Base-by-base conservation (phyloP, 2,329 filamentous ascomycete genomes). In the Xylariaceae sp. region DNA sequence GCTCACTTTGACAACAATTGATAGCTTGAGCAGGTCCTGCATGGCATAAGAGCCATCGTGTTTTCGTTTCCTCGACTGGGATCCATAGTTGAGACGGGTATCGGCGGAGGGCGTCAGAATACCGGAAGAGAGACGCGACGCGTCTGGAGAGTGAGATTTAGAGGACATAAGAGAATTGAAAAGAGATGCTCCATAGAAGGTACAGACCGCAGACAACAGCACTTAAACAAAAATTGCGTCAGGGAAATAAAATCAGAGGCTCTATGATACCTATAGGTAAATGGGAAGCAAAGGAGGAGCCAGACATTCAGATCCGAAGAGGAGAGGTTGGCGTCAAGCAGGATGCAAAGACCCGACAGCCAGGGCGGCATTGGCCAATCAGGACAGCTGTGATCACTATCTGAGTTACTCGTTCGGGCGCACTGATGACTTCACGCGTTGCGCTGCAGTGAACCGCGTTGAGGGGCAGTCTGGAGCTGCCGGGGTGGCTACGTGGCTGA, bases 1-100 rank as follows among this genome's bases (percentile, higher is more conserved):
- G 52, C 63, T 17, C 50, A 77, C 76, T 67, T 73, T 76, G 53
- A 80, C 60, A 24, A 72, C 64, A 48, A 80, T 69, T n/a, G 68
- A 61, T 4, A 71, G 62, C 46, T 68, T 73, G 19, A 81, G 64
- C 7, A 81, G 63, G 32, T 75, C 65, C 38, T 74, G 71, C 60
- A 76, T 68, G n/a, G 72, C 62, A 32, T 60, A 60, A 12, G 60
- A 61, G 37, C 64, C 60, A 26, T 62, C 61, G 40, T 64, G 60
- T 48, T 65, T 69, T 43, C 56, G 63, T 52, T 63, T 65, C 39
- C 47, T 57, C 30, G 30, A 35, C 48, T 29, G 43, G 39, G 41
- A 17, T 55, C 60, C 58, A 47, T 57, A 61, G 50, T 64, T 65
- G 40, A 65, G 53, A 45, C 60, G 67, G 46, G 57, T 60, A 48